Conservation (phyloP, 2,329 filamentous ascomycete species). For the Scedosporium dehoogii region DNA sequence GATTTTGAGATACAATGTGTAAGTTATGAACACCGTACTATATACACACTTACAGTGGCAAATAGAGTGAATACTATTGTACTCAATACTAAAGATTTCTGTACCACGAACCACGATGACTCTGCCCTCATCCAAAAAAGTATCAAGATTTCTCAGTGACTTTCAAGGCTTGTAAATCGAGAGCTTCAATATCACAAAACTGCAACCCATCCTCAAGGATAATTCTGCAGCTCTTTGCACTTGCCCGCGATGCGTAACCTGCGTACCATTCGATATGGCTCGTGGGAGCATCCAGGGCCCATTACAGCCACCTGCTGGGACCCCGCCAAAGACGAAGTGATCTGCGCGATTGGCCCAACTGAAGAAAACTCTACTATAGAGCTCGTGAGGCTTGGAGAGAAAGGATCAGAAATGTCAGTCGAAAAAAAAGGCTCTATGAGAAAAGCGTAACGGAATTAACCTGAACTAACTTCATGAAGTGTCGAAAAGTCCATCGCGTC, state of each 20-base stretch:
- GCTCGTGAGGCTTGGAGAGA: conserved; percentile 46
- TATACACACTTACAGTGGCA: neutral
- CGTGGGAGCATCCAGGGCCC: conserved; percentile 47
- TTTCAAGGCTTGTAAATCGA: neutral
- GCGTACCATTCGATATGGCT: conserved; percentile 62
- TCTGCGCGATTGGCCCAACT: conserved; percentile 79
- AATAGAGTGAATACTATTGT: neutral
- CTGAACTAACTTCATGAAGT: conserved; percentile 14
- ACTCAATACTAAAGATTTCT: neutral
- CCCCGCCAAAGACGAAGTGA: conserved; percentile 61
- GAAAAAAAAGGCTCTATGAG: neutral
- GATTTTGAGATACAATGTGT: neutral
- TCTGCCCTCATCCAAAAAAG: neutral
- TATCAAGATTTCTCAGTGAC: neutral
- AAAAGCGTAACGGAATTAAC: neutral
- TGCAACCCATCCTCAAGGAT: neutral
- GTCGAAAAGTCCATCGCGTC: conserved; percentile 48
- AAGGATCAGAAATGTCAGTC: conserved; percentile 31
- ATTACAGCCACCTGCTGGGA: conserved; percentile 83
- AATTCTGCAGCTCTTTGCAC: neutral
- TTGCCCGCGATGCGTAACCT: conserved; percentile 68
- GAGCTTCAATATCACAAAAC: neutral
- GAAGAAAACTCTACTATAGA: conserved; percentile 60
- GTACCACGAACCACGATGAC: neutral
- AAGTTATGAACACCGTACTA: neutral